Base-by-base conservation (phyloP, 2,329 filamentous ascomycete genomes). In the Myriosclerotinia scirpicola region DNA sequence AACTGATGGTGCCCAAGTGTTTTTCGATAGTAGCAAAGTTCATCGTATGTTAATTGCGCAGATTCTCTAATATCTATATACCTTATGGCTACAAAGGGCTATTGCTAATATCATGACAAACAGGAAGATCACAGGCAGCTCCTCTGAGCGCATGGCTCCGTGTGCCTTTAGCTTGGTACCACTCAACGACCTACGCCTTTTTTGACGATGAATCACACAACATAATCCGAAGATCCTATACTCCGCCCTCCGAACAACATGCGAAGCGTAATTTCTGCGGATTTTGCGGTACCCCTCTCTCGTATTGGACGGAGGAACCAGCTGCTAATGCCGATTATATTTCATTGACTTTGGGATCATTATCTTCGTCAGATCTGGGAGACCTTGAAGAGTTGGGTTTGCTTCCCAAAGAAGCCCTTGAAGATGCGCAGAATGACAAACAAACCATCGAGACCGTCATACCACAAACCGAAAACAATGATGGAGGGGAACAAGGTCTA, bases 221-320 rank as follows among this genome's bases (percentile, higher is more conserved):
- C 64, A 81, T 81, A 62, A 93, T 93, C 75, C 87, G 86, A 66
- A 85, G 88, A 52, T 82, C 84, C 58, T 93, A 91, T 77, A 86
- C 85, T 12, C 84, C 88, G 30, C 81, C 81, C 2, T 79, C 81
- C 71, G 84, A 85, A 63, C 82, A 83, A 62, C 67, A 60, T 67
- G 82, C 85, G 1, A 87, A 90, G 76, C 87, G 91, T 60, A 86
- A 92, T 71, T 97, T 97, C 78, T 97, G 93, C 79, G 93, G 93
- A 34, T 96, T 90, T 80, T 97, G 93, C 77, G 93, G 93, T 63
- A 96, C 93, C 0, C 90, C 91, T 15, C 81, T 97, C 64, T 90
- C 89, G 0, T 92, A 89, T 73, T 97, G 92, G 92, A 89, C 87
- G 56, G 93, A 96, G 77, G 79, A 85, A 34, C 90, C 90, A 0